Percentiles rank a stretch among this genome's conserved stretches.
Conservation (phyloP, 805 yeast genomes). For the Spathaspora sp. region DNA sequence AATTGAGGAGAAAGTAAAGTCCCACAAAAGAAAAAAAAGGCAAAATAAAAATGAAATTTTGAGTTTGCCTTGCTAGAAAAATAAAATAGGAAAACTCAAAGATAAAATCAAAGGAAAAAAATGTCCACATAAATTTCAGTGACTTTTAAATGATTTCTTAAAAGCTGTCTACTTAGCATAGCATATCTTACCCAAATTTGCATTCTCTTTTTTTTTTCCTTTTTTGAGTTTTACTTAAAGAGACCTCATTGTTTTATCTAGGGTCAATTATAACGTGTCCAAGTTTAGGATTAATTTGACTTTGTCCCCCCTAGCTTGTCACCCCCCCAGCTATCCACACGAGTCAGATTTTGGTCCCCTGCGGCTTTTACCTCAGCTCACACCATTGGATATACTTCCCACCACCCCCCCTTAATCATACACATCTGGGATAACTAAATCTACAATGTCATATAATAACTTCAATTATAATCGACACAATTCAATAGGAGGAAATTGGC, state of each 20-base stretch:
- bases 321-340: too few relatives aligned
- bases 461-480: conserved; percentile 33
- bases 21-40: not conserved
- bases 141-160: not conserved
- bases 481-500: conserved; percentile 38
- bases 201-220: not conserved
- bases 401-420: not conserved
- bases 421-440: not conserved
- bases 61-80: not conserved
- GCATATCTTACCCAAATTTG: not conserved
- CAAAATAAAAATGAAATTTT: not conserved
- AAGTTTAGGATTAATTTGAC: too few relatives aligned
- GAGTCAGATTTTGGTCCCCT: too few relatives aligned
- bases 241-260: not conserved
- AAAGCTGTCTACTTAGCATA: not conserved
- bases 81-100: not conserved
- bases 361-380: not conserved
- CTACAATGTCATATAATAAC: conserved; percentile 25
- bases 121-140: not conserved
- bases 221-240: too few relatives aligned
- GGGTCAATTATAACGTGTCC: too few relatives aligned
- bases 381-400: not conserved
- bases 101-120: not conserved
- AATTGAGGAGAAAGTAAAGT: not conserved
- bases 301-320: too few relatives aligned